phyloP scores from a whole-genome alignment of 768 basidiomycete species.

The Lanmaoa rubissima region DNA sequence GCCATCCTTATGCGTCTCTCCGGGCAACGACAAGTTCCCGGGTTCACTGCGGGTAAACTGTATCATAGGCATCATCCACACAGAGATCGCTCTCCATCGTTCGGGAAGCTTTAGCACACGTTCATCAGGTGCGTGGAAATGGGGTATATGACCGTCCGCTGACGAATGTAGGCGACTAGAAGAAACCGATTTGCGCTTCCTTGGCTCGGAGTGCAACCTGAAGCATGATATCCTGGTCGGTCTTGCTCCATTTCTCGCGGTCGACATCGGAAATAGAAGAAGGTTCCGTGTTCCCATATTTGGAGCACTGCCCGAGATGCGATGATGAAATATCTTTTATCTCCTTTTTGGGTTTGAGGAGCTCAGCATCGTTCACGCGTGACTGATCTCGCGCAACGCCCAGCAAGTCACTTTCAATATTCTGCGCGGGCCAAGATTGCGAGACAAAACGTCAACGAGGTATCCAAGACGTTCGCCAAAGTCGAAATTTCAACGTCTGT shows the following conservation, averaged over 20 bases:
- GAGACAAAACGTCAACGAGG: slow-evolving; percentile 56
- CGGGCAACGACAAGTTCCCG: background rate
- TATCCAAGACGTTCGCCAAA: slow-evolving; percentile 65
- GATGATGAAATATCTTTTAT: slow-evolving; percentile 62
- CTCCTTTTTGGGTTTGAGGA: slow-evolving; percentile 62
- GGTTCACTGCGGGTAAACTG: background rate
- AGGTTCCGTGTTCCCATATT: slow-evolving; percentile 27
- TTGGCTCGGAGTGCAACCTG: slow-evolving; percentile 74
- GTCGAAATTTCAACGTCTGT: slow-evolving; percentile 58
- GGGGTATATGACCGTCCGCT: slow-evolving; percentile 23
- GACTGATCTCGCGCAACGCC: slow-evolving; percentile 29
- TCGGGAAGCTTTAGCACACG: slow-evolving; percentile 57
- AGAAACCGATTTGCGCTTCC: slow-evolving; percentile 36
- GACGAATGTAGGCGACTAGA: slow-evolving; percentile 26
- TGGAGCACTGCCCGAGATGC: slow-evolving; percentile 61
- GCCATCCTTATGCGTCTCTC: no score
- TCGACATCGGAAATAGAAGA: slow-evolving; percentile 36
- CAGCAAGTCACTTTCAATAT: slow-evolving; percentile 60
- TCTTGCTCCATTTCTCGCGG: slow-evolving; percentile 49
- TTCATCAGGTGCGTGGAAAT: slow-evolving; percentile 42
- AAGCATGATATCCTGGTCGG: slow-evolving; percentile 65
- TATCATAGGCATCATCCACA: no score
- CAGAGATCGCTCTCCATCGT: slow-evolving; percentile 44
- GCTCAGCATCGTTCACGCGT: slow-evolving; percentile 49
- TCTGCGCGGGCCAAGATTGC: slow-evolving; percentile 72